phyloP scores from a whole-genome alignment of 192 early-diverging fungal genomes.

The Linnemannia exigua region DNA sequence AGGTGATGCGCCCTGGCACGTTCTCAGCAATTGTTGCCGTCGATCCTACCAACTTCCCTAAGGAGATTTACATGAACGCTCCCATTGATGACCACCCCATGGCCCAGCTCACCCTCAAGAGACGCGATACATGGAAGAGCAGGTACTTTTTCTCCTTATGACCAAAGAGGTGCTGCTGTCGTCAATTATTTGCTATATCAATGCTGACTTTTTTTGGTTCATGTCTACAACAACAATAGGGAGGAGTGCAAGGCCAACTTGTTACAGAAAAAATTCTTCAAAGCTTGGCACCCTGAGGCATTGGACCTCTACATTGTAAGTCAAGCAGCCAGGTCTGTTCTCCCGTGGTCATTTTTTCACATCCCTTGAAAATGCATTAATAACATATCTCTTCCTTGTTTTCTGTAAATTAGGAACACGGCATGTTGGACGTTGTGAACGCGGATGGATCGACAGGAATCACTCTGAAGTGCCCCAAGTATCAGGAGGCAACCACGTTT shows the following conservation, averaged over 20 bases:
- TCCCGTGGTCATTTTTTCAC: too few relatives aligned
- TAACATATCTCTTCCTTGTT: background rate
- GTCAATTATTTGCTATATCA: background rate
- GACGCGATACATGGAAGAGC: constrained; percentile 63
- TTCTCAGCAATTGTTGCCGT: constrained; percentile 53
- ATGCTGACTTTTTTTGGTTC: too few relatives aligned
- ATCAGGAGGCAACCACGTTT: constrained; percentile 61
- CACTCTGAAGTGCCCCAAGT: constrained; percentile 59
- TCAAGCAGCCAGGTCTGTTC: background rate
- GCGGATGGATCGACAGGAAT: constrained; percentile 45
- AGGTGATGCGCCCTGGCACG: constrained; percentile 37
- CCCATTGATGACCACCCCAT: constrained; percentile 12
- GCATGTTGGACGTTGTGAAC: constrained; percentile 56
- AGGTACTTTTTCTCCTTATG: constrained; percentile 39
- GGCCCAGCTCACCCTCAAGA: constrained; percentile 44
- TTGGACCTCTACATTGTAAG: constrained; percentile 69
- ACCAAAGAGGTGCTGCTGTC: too few relatives aligned
- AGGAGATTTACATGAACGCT: constrained; percentile 16
- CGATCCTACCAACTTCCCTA: constrained; percentile 55
- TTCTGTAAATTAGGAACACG: constrained; percentile 50
- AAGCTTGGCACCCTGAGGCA: constrained; percentile 62
- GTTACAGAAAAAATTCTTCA: constrained; percentile 49
- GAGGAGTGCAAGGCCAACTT: constrained; percentile 34
- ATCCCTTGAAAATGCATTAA: background rate
- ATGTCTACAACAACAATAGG: too few relatives aligned